Base-by-base conservation (phyloP, 2,329 filamentous ascomycete species). In the Chrysosphaeria jannelii region DNA sequence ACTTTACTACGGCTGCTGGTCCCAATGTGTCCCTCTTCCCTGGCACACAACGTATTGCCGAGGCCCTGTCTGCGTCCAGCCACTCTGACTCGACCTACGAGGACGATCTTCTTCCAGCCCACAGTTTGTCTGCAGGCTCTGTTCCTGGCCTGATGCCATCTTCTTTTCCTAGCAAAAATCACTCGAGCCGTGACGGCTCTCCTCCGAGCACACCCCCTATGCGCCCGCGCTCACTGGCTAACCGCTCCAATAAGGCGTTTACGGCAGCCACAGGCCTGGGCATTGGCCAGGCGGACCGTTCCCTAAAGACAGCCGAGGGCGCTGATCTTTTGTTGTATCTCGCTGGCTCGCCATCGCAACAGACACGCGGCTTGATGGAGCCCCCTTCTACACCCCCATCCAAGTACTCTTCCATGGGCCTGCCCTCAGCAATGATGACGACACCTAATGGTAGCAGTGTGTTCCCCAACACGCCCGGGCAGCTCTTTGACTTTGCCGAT, bases 401-500 rank as follows among this genome's bases (percentile, higher is more conserved):
- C 25, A 67, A 65, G 39, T 62, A 53, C 48, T 46, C 39, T 36
- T 63, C 63, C 51, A 58, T 52, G 32, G 72, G 61, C 24, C 50
- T 72, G 30, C 78, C 64, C 12, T 88, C 64, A 27, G 88, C 67
- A 13, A 76, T 81, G 60, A 81, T 85, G 72, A 69, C 62, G n/a
- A 85, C 75, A 8, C 74, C 74, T 2, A 64, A 66, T 25, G 68
- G 66, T 19, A 58, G 60, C 29, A 69, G 64, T 36, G 36, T 68
- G 22, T 61, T 65, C 36, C 62, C 70, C 24, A 65, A 61, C 31
- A 93, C 81, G 1, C 81, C 81, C 0, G 68, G 68, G 10, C 71
- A 79, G 38, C 48, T 44, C 22, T 88, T 93, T 44, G 88, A 93
- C 47, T 89, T 93, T 46, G 64, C 78, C 24, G 85, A 97, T 40